phyloP scores from a whole-genome alignment of 2,329 filamentous ascomycete species.

The Pseudogymnoascus sp. region DNA sequence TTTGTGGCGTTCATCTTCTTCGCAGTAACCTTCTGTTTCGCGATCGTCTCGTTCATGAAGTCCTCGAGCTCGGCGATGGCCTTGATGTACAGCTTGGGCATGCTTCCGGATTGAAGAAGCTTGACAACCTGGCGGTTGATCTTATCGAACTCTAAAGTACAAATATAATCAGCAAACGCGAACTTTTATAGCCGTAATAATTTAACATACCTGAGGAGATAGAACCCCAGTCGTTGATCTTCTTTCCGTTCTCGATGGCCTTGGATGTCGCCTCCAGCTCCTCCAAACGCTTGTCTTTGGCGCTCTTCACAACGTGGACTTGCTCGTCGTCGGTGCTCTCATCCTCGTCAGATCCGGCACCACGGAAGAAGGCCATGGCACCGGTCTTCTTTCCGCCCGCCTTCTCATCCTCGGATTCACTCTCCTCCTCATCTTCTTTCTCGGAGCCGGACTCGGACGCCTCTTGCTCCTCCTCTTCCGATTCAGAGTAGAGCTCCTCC shows the following conservation, averaged over 20 bases:
- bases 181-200: neutral
- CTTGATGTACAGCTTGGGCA: constrained; percentile 88
- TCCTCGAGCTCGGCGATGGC: constrained; percentile 90
- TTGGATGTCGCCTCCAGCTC: constrained; percentile 86
- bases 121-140: constrained; percentile 79
- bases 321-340: constrained; percentile 79
- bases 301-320: constrained; percentile 84
- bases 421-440: constrained; percentile 44
- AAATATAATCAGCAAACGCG: neutral
- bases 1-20: constrained; percentile 99
- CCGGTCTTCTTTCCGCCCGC: constrained; percentile 58
- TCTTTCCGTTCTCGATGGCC: constrained; percentile 90
- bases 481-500: constrained; percentile 83
- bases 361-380: constrained; percentile 74
- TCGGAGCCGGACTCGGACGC: constrained; percentile 33
- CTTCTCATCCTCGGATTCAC: constrained; percentile 49
- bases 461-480: constrained; percentile 53
- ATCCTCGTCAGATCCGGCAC: constrained; percentile 63
- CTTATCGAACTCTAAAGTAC: constrained; percentile 74
- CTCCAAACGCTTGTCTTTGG: constrained; percentile 93
- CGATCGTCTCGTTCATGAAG: constrained; percentile 82
- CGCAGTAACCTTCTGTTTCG: constrained; percentile 89
- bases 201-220: constrained; percentile 68
- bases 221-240: constrained; percentile 95
- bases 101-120: constrained; percentile 65